Percentiles rank a stretch among this genome's conserved stretches.
Conservation (phyloP, 2,329 filamentous ascomycete species). For the Rutstroemia sp. region DNA sequence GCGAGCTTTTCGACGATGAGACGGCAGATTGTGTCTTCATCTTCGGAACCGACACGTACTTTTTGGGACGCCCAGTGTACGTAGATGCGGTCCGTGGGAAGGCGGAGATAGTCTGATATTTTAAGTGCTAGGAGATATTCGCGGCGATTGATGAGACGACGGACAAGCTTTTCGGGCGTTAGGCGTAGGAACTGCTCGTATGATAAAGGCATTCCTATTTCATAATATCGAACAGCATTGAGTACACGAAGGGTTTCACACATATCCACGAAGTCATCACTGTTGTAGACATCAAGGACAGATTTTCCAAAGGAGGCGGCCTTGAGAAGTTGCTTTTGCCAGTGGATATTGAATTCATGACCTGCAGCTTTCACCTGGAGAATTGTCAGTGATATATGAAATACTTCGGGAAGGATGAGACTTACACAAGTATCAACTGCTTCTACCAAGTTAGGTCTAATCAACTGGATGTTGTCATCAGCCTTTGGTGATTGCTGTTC, state of each 20-base stretch:
- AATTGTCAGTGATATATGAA: slow-evolving; percentile 12
- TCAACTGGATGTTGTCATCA: slow-evolving; percentile 94
- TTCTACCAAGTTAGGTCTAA: slow-evolving; percentile 78
- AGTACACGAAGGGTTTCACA: slow-evolving; percentile 88
- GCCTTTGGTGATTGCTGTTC: slow-evolving; percentile 94
- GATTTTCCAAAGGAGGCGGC: slow-evolving; percentile 97
- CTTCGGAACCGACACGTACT: slow-evolving; percentile 73
- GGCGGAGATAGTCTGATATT: slow-evolving; percentile 76
- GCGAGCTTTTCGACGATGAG: slow-evolving; percentile 80
- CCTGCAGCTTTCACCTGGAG: slow-evolving; percentile 70
- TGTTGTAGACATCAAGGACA: slow-evolving; percentile 93
- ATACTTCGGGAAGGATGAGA: background rate
- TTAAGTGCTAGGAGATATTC: slow-evolving; percentile 88
- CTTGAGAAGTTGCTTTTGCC: slow-evolving; percentile 94
- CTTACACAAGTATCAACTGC: slow-evolving; percentile 79
- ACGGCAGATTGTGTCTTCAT: slow-evolving; percentile 81
- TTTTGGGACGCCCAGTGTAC: slow-evolving; percentile 97
- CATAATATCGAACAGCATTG: slow-evolving; percentile 86
- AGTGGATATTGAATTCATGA: slow-evolving; percentile 80
- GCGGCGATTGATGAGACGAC: slow-evolving; percentile 77
- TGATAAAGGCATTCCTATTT: slow-evolving; percentile 81
- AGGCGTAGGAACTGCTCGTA: slow-evolving; percentile 91
- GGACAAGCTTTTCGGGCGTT: slow-evolving; percentile 81
- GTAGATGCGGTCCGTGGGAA: slow-evolving; percentile 85
- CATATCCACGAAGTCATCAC: slow-evolving; percentile 98